Conservation (phyloP, 305 asterid genomes). For the Fraxinus xanthoxyloides region DNA sequence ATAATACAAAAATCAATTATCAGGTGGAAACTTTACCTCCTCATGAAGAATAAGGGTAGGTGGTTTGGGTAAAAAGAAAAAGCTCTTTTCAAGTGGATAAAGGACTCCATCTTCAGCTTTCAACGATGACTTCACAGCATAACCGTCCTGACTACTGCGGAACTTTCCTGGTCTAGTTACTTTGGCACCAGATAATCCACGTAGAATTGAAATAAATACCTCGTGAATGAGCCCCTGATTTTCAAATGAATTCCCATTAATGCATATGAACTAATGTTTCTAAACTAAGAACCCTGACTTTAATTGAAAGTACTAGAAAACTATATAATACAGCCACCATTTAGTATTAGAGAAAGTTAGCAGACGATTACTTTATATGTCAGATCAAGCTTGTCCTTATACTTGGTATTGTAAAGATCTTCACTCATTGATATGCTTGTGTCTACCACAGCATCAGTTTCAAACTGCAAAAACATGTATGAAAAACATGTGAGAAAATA, state of each 20-base stretch:
- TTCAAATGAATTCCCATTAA: not conserved
- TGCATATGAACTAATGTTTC: not conserved
- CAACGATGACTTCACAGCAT: constrained; percentile 94
- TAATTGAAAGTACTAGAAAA: not conserved
- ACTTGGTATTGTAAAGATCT: constrained; percentile 71
- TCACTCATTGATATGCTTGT: constrained; percentile 67
- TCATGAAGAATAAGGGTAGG: constrained; percentile 97
- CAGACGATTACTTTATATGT: constrained; percentile 59
- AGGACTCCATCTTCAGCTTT: constrained; percentile 99
- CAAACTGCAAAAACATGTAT: constrained; percentile 57
- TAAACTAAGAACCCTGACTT: not conserved
- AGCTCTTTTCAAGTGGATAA: constrained; percentile 97
- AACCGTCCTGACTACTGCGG: constrained; percentile 85
- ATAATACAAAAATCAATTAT: not conserved
- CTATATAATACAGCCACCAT: not conserved
- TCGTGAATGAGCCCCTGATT: constrained; percentile 90
- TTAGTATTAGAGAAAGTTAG: not conserved
- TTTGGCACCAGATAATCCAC: constrained; percentile 93
- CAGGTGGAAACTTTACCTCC: constrained; percentile 49
- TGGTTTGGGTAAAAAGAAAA: constrained; percentile 99
- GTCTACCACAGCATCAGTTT: constrained; percentile 78
- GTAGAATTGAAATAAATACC: constrained; percentile 65
- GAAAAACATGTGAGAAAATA: constrained; percentile 1
- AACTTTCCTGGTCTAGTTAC: constrained; percentile 94
- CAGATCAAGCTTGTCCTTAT: constrained; percentile 70